A percentile compares a stretch with the other conserved stretches of the same genome.
These are phyloP conservation scores for Colletotrichum liaoningense DNA, from an alignment of 2,329 filamentous ascomycete genomes.

Conservation along the genomic window DNA sequence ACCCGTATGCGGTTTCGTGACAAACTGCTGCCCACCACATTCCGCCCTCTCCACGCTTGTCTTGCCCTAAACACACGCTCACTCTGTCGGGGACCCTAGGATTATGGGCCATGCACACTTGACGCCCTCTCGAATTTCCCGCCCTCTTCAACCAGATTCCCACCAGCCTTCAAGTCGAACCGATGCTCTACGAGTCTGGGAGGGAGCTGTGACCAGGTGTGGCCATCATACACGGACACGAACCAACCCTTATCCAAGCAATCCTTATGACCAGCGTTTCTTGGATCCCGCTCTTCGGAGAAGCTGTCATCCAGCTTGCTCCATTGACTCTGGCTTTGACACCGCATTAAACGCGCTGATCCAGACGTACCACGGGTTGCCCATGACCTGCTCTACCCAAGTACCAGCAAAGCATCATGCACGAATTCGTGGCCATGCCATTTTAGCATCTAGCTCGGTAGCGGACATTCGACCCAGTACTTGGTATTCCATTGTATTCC, in stretches of 20 bases:
- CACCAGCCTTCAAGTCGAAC: conserved; percentile 20
- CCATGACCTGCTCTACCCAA: conserved; percentile 44
- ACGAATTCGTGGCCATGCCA: conserved; percentile 58
- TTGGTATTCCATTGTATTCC: conserved; percentile 41
- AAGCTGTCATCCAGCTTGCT: conserved; percentile 25
- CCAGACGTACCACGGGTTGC: conserved; percentile 40
- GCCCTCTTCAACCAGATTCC: conserved; percentile 13
- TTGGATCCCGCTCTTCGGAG: conserved; percentile 23
- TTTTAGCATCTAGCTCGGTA: conserved; percentile 46
- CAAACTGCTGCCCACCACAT: conserved; percentile 45
- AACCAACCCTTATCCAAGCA: conserved; percentile 16
- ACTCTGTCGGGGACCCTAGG: conserved; percentile 16
- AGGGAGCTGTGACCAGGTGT: conserved; percentile 30
- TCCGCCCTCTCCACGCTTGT: conserved; percentile 37
- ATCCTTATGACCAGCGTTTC: conserved; percentile 10
- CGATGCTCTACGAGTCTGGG: conserved; percentile 7
- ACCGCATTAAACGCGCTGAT: conserved; percentile 42
- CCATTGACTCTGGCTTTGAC: conserved; percentile 21
- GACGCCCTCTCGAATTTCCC: conserved; percentile 13
- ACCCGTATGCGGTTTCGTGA: conserved; percentile 45
- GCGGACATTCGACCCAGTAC: conserved; percentile 46
- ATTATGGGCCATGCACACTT: conserved; percentile 32
- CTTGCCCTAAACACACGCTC: conserved; percentile 34
- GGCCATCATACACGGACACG: conserved; percentile 29
- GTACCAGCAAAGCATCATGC: conserved; percentile 47